Evolutionary conservation across 1,139 yeast species (phyloP).

Genomic region (Taphrina confusa): DNA sequence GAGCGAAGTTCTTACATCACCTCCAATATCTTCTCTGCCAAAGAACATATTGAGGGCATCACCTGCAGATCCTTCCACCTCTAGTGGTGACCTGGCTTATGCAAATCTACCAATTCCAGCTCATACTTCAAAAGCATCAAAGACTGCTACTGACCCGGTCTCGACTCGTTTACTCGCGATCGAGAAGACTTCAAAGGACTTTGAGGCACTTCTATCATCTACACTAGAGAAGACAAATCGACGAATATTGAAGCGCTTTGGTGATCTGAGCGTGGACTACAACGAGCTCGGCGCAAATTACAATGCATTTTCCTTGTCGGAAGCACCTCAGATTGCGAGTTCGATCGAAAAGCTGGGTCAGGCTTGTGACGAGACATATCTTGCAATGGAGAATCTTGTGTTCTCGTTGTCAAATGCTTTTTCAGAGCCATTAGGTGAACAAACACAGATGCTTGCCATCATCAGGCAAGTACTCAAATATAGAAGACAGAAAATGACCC

Average conservation of each 20-base stretch:
- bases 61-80: constrained; percentile 53
- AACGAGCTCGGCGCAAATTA: constrained; percentile 70
- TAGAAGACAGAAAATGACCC: constrained; percentile 68
- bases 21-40: constrained; percentile 60
- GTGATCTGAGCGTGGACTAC: constrained; percentile 52
- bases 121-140: constrained; percentile 47
- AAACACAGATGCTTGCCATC: constrained; percentile 71
- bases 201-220: constrained; percentile 57
- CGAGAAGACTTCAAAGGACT: constrained; percentile 50
- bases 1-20: constrained; percentile 55
- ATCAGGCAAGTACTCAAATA: constrained; percentile 68
- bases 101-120: constrained; percentile 65
- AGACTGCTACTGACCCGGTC: constrained; percentile 30
- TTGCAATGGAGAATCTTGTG: constrained; percentile 68
- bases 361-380: constrained; percentile 70
- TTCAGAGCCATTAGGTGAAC: constrained; percentile 81
- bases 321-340: constrained; percentile 52
- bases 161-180: constrained; percentile 21
- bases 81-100: constrained; percentile 59
- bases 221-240: constrained; percentile 69
- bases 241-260: constrained; percentile 56
- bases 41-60: constrained; percentile 58
- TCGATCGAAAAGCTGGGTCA: constrained; percentile 76
- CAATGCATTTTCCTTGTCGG: constrained; percentile 71
- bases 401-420: constrained; percentile 69